Evolutionary conservation across 2,329 filamentous ascomycete genomes (phyloP).

Genomic region (Furcasterigmium sp.): DNA sequence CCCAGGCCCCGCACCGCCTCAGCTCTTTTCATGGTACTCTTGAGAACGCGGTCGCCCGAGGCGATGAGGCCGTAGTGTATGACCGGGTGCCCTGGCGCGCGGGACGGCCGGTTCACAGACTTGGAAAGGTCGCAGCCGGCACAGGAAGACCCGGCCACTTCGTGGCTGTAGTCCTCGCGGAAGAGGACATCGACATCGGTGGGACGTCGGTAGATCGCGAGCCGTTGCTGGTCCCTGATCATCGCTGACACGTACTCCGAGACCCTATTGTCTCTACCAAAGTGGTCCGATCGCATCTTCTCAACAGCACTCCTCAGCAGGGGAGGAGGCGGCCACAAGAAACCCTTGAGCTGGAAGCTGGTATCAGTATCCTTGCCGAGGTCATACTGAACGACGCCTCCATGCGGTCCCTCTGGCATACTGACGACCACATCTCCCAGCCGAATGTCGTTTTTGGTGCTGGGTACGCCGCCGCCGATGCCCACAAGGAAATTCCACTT

Average conservation of each 20-base stretch:
- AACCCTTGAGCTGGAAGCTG: conserved; percentile 9
- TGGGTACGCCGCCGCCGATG: conserved; percentile 16
- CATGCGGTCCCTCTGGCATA: background rate
- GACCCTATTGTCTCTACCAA: background rate
- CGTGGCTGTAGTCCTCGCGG: background rate
- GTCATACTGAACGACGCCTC: conserved; percentile 8
- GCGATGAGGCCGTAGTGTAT: conserved; percentile 14
- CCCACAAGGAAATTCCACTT: conserved; percentile 18
- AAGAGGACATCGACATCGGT: conserved; percentile 1
- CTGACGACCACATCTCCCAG: conserved; percentile 14
- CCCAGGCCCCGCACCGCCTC: background rate
- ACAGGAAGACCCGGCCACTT: conserved; percentile 11
- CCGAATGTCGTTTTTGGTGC: conserved; percentile 4
- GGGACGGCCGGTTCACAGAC: conserved; percentile 2
- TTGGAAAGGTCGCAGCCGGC: conserved; percentile 5
- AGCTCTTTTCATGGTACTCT: background rate
- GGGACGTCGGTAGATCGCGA: background rate
- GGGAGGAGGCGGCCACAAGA: conserved; percentile 10
- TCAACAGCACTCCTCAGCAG: conserved; percentile 11
- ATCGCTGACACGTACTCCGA: background rate
- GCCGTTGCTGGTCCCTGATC: background rate
- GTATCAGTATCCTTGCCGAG: background rate
- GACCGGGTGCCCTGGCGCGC: conserved; percentile 1
- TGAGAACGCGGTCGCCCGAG: conserved; percentile 11
- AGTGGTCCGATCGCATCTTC: conserved; percentile 1